A percentile compares a stretch with the other conserved stretches of the same genome.
phyloP scores from a whole-genome alignment of 2,329 filamentous ascomycete genomes.

The Sphaerulina musiva region DNA sequence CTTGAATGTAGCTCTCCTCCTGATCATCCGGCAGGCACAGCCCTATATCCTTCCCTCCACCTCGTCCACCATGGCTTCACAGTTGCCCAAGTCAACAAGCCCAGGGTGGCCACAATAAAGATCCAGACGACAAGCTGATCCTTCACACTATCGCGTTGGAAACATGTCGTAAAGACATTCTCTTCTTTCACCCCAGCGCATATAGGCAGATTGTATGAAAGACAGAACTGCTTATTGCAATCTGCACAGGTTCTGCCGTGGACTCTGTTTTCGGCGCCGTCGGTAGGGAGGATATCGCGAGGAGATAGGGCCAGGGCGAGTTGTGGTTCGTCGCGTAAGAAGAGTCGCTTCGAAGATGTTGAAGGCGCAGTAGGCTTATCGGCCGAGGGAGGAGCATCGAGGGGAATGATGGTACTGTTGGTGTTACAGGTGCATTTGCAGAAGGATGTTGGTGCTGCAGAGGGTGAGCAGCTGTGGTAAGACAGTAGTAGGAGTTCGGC shows the following conservation, averaged over 20 bases:
- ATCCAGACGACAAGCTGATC: constrained; percentile 60
- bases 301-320: constrained; percentile 4
- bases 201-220: constrained; percentile 55
- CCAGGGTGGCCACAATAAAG: constrained; percentile 58
- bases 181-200: constrained; percentile 59
- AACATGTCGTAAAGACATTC: constrained; percentile 60
- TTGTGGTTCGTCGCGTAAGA: constrained; percentile 17
- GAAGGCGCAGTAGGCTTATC: constrained; percentile 16
- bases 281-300: constrained; percentile 9
- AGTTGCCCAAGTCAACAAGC: constrained; percentile 54
- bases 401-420: constrained; percentile 62
- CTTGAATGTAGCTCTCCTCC: not conserved
- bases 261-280: constrained; percentile 16
- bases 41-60: constrained; percentile 16
- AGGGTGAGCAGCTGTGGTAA: constrained; percentile 1
- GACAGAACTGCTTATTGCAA: constrained; percentile 62
- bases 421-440: constrained; percentile 66
- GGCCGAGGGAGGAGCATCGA: constrained; percentile 42
- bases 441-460: constrained; percentile 53
- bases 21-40: not conserved
- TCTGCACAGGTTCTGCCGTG: constrained; percentile 51
- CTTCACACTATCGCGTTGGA: constrained; percentile 62
- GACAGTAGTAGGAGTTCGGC: not conserved
- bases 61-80: constrained; percentile 53
- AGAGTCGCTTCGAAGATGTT: constrained; percentile 12